Conservation (phyloP, 2,329 filamentous ascomycete genomes). For the Sphaerulina populicola region DNA sequence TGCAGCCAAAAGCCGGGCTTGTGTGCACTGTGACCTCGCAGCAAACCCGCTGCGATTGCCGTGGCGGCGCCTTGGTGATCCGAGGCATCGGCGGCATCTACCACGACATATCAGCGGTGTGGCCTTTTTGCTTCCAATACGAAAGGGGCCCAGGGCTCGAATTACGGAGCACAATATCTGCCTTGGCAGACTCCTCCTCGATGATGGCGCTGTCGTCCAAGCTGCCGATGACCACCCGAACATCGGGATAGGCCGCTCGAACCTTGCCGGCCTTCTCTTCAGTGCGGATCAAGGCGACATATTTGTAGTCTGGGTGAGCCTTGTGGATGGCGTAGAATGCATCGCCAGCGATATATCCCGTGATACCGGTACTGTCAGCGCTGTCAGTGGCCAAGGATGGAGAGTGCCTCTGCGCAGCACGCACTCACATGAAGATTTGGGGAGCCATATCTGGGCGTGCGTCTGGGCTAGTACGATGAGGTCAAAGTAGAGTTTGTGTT, state of each 20-base stretch:
- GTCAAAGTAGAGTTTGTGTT: slow-evolving; percentile 9
- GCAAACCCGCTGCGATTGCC: slow-evolving; percentile 47
- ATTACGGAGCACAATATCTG: slow-evolving; percentile 46
- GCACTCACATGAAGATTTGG: slow-evolving; percentile 28
- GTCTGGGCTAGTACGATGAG: not conserved
- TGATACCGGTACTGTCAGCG: slow-evolving; percentile 25
- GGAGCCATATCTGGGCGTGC: slow-evolving; percentile 19
- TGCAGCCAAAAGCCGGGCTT: slow-evolving; percentile 41
- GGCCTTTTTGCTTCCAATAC: not conserved
- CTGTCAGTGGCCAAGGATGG: not conserved
- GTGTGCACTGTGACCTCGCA: slow-evolving; percentile 37
- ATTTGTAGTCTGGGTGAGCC: slow-evolving; percentile 44
- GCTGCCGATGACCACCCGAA: slow-evolving; percentile 46
- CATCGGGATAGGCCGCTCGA: slow-evolving; percentile 26
- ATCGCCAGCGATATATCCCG: slow-evolving; percentile 42
- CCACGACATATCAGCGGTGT: not conserved
- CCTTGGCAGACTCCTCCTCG: slow-evolving; percentile 41
- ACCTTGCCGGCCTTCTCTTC: slow-evolving; percentile 43
- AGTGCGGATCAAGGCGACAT: slow-evolving; percentile 44
- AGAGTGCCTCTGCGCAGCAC: not conserved
- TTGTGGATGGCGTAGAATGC: slow-evolving; percentile 39
- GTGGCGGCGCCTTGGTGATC: slow-evolving; percentile 43
- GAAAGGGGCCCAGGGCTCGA: not conserved
- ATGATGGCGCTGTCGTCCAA: slow-evolving; percentile 42
- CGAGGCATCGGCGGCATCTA: slow-evolving; percentile 39